Conservation (phyloP, 306 rosid species). For the Castanopsis chinensis region DNA sequence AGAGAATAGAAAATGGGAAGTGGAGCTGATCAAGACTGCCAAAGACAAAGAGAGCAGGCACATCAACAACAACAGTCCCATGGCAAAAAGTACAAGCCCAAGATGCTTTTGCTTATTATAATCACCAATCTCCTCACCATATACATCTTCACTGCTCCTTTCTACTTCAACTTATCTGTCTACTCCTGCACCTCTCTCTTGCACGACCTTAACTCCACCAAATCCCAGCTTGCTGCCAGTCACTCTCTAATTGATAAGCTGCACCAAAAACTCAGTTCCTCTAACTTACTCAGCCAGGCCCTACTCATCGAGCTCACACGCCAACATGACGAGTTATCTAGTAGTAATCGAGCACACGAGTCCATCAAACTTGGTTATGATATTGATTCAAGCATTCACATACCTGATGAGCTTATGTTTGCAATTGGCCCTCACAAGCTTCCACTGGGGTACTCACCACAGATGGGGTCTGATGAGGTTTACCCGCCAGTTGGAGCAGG, state of each 20-base stretch:
- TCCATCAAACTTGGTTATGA: slow-evolving; percentile 9
- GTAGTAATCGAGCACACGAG: background rate
- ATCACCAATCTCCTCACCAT: slow-evolving; percentile 43
- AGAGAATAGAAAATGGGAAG: slow-evolving; percentile 27
- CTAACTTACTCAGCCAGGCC: slow-evolving; percentile 44
- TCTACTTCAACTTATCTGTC: slow-evolving; percentile 8
- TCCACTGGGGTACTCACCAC: slow-evolving; percentile 30
- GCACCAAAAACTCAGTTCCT: slow-evolving; percentile 40
- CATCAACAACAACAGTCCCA: slow-evolving; percentile 4
- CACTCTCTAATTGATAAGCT: slow-evolving; percentile 35
- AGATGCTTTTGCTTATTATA: slow-evolving; percentile 29
- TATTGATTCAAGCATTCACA: background rate
- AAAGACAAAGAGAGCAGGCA: slow-evolving; percentile 28
- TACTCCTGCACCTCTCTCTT: slow-evolving; percentile 15
- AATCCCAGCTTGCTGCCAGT: slow-evolving; percentile 36
- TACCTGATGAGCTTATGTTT: slow-evolving; percentile 20
- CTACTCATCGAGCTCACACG: slow-evolving; percentile 42
- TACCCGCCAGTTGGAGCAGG: slow-evolving; percentile 29
- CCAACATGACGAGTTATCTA: slow-evolving; percentile 32
- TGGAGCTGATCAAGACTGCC: slow-evolving; percentile 29
- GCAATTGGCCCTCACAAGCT: slow-evolving; percentile 51
- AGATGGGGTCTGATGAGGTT: slow-evolving; percentile 27
- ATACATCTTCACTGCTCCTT: slow-evolving; percentile 39
- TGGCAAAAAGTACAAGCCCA: slow-evolving; percentile 28
- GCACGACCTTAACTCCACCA: slow-evolving; percentile 42